Evolutionary conservation across 306 rosid genomes (phyloP).

Genomic region (Arachis stenosperma): DNA sequence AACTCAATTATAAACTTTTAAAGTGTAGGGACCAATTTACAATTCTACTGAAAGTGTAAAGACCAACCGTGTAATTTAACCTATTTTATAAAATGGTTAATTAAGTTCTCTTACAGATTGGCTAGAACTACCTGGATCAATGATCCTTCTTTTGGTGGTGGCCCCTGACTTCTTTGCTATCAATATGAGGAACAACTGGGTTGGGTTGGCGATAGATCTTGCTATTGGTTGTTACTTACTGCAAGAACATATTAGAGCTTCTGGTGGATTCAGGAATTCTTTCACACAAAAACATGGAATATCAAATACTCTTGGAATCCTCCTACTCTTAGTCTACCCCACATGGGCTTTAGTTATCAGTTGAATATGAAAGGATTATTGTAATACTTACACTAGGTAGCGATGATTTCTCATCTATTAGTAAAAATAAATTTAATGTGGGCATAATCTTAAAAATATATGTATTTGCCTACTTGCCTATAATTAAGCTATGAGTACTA

Average conservation of each 20-base stretch:
- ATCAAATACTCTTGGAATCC: slow-evolving; percentile 80
- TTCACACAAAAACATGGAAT: slow-evolving; percentile 81
- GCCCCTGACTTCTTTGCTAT: slow-evolving; percentile 69
- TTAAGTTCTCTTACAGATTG: slow-evolving; percentile 54
- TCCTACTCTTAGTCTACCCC: slow-evolving; percentile 74
- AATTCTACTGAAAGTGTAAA: no score
- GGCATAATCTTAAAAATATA: background rate
- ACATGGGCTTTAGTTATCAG: slow-evolving; percentile 65
- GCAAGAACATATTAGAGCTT: slow-evolving; percentile 88
- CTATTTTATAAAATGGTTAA: background rate
- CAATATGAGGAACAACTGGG: slow-evolving; percentile 61
- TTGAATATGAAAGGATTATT: slow-evolving; percentile 39
- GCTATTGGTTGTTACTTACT: slow-evolving; percentile 76
- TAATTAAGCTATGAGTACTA: no score
- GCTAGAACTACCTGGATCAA: slow-evolving; percentile 83
- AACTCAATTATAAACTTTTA: no score
- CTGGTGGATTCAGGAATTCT: slow-evolving; percentile 90
- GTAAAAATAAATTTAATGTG: slow-evolving; percentile 16
- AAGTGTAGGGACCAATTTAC: no score
- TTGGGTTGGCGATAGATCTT: slow-evolving; percentile 64
- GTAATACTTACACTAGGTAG: background rate
- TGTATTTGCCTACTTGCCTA: background rate
- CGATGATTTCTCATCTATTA: background rate
- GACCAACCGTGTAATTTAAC: no score
- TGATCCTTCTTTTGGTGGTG: slow-evolving; percentile 78